Evolutionary conservation across 768 basidiomycete species (phyloP).

Genomic region (Udeniomyces megalosporus): DNA sequence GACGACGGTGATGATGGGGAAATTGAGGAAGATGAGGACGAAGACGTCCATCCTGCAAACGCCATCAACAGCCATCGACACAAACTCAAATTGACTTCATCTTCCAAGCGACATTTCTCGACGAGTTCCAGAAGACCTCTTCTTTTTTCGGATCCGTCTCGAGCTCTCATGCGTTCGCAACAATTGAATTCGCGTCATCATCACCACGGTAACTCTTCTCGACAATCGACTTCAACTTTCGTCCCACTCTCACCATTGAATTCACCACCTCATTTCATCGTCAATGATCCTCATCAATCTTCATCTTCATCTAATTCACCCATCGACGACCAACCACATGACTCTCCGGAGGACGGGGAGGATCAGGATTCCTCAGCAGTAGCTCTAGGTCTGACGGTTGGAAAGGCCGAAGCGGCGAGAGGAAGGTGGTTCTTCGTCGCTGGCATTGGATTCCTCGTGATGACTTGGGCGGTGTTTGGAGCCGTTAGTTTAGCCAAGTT

Average conservation of each 20-base stretch:
- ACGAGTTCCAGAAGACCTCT: no score
- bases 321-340: neutral
- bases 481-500: neutral
- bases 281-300: no score
- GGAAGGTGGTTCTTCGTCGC: constrained; percentile 7
- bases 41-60: neutral
- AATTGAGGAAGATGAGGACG: neutral
- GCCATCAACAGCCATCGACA: no score
- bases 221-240: no score
- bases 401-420: neutral
- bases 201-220: neutral
- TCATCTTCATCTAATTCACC: neutral
- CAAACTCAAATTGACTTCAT: neutral
- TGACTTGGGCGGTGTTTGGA: constrained; percentile 7
- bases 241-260: neutral
- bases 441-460: neutral
- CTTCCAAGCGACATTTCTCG: no score
- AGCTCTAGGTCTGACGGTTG: neutral
- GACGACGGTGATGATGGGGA: neutral
- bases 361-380: neutral
- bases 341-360: neutral
- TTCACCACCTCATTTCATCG: neutral
- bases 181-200: neutral
- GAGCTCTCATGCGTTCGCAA: no score
- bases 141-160: no score